Conservation (phyloP, 1,139 yeast species). For the Suhomyces yuchorum region DNA sequence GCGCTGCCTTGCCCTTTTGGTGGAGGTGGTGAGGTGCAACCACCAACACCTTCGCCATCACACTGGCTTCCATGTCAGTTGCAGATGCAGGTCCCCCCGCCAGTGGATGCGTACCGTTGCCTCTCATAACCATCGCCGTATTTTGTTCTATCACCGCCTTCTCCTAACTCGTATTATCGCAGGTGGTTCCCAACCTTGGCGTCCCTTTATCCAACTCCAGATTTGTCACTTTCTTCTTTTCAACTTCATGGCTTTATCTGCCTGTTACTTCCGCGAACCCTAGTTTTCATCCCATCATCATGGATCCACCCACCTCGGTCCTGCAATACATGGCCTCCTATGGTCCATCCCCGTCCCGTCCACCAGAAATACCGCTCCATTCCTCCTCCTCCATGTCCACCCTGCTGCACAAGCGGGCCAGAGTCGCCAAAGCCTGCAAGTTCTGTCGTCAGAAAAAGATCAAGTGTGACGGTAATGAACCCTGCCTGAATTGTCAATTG, state of each 20-base stretch:
- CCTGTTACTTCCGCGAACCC: neutral
- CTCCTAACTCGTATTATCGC: neutral
- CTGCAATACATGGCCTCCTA: neutral
- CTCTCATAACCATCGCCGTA: conserved; percentile 1
- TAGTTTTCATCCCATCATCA: neutral
- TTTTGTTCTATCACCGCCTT: neutral
- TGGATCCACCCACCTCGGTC: neutral
- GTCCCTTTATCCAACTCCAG: neutral
- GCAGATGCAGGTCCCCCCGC: neutral
- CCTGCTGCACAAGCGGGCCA: conserved; percentile 17
- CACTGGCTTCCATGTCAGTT: neutral
- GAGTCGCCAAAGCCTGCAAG: conserved; percentile 28
- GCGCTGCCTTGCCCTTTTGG: too few species aligned
- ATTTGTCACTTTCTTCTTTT: neutral
- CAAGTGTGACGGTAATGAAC: conserved; percentile 27
- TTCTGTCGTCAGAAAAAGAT: conserved; percentile 29
- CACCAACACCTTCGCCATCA: neutral
- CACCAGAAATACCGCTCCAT: neutral
- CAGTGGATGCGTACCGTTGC: neutral
- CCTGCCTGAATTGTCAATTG: conserved; percentile 24
- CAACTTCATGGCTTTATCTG: neutral
- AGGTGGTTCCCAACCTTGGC: neutral
- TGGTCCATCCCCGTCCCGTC: neutral
- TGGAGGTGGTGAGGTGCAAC: too few species aligned
- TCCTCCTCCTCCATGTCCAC: neutral